Base-by-base conservation (phyloP, 140 eudicot species). In the Bidens hawaiensis region DNA sequence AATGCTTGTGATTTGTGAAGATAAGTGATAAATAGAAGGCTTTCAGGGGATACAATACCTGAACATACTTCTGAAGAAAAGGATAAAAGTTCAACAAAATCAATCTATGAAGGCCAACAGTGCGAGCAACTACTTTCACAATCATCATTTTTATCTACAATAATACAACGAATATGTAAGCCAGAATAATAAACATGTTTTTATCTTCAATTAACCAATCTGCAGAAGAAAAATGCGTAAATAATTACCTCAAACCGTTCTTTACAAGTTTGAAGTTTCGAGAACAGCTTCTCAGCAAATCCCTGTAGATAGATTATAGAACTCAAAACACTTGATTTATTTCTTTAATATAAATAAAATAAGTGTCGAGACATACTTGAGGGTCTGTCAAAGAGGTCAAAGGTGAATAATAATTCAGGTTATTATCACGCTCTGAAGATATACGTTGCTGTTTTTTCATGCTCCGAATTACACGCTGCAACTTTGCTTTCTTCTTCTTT, bases 401-500 rank as follows among this genome's bases (percentile, higher is more conserved):
- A 58, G 98, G 98, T 4, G 98, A 91, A 76, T 80, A 84, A 64
- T 88, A 82, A 64, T 77, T 85, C 45, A 77, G 27, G 73, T 56
- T 72, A 60, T 30, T 75, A 36, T 79, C 80, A 53, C 87, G 87
- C 56, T 87, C 87, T 10, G 98, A 87, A 62, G 88, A 74, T 47
- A 80, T 31, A 43, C 98, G 86, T 62, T 91, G 98, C 77, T 87
- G 89, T 72, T 82, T 91, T 79, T 91, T 91, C 95, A 91, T 87
- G 79, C 98, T 91, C 61, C 96, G 96, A 19, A 84, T 69, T 41
- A 69, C 95, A 54, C 98, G 98, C 70, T 87, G 83, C 80, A 91
- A 61, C 68, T 91, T 91, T 45, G 98, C 98, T 70, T 87, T 78
- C 93, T 91, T 91, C 81, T 91, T 91, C 98, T 91, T 91, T 76